A percentile compares a stretch with the other conserved stretches of the same genome.
phyloP scores from a whole-genome alignment of 805 yeast species.

The Zygoascus ofunaensis region DNA sequence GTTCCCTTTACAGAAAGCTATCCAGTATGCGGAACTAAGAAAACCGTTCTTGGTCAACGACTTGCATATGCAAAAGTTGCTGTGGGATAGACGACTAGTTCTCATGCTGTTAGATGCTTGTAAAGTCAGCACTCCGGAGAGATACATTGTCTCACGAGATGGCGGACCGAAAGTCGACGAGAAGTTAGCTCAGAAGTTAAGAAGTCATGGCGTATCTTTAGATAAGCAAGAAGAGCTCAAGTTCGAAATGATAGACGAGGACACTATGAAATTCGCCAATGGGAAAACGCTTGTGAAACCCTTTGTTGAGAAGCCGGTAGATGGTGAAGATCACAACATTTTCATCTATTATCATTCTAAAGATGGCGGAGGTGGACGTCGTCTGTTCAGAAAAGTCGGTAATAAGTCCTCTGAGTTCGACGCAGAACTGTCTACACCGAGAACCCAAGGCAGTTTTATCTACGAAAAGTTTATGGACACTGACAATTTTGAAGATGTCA shows the following conservation, averaged over 20 bases:
- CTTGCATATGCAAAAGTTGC: slow-evolving; percentile 76
- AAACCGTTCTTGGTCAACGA: slow-evolving; percentile 89
- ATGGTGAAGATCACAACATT: slow-evolving; percentile 97
- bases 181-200: slow-evolving; percentile 51
- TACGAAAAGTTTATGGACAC: slow-evolving; percentile 97
- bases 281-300: slow-evolving; percentile 75
- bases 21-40: slow-evolving; percentile 75
- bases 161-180: slow-evolving; percentile 88
- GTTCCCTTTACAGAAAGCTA: slow-evolving; percentile 93
- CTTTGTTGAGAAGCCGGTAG: slow-evolving; percentile 96
- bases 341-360: slow-evolving; percentile 80
- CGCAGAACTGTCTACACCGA: slow-evolving; percentile 59
- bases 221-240: slow-evolving; percentile 49
- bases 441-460: slow-evolving; percentile 84
- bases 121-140: slow-evolving; percentile 80
- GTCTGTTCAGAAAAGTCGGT: slow-evolving; percentile 90
- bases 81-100: slow-evolving; percentile 97
- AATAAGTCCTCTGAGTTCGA: slow-evolving; percentile 96
- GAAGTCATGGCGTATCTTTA: slow-evolving; percentile 50
- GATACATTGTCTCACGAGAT: slow-evolving; percentile 86
- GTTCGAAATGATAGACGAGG: slow-evolving; percentile 80
- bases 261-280: slow-evolving; percentile 68
- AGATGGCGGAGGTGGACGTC: slow-evolving; percentile 96
- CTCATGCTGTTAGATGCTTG: slow-evolving; percentile 67
- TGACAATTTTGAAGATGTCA: slow-evolving; percentile 96